Evolutionary conservation across 139 green algal species (phyloP).

Genomic region (Gonium pectorale): DNA sequence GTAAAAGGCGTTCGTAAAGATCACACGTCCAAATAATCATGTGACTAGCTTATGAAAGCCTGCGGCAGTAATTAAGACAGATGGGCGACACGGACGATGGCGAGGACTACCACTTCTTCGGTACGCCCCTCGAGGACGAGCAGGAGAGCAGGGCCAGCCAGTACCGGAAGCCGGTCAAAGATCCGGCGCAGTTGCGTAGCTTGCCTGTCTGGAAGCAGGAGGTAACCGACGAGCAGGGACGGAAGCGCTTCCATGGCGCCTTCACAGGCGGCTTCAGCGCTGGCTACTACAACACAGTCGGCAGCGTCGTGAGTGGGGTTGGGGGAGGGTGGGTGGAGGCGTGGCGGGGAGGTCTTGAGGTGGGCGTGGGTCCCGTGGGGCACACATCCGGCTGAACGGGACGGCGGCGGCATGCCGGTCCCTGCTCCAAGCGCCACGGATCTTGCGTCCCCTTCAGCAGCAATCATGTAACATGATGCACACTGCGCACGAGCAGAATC

Average conservation of each 20-base stretch:
- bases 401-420: too few species aligned
- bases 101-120: slow-evolving; percentile 80
- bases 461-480: too few species aligned
- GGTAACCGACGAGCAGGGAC: slow-evolving; percentile 84
- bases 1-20: too few species aligned
- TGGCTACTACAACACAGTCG: slow-evolving; percentile 97
- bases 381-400: too few species aligned
- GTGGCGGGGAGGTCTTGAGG: too few species aligned
- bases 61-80: neutral
- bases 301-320: slow-evolving; percentile 78
- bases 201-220: slow-evolving; percentile 79
- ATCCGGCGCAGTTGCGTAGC: slow-evolving; percentile 47
- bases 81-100: slow-evolving; percentile 25
- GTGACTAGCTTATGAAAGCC: neutral
- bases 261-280: slow-evolving; percentile 96
- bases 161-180: slow-evolving; percentile 56
- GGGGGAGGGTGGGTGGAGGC: too few species aligned
- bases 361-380: too few species aligned
- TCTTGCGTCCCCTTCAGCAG: too few species aligned
- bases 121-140: slow-evolving; percentile 77
- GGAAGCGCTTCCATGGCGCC: slow-evolving; percentile 90
- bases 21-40: too few species aligned
- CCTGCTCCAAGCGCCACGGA: too few species aligned
- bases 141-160: slow-evolving; percentile 49
- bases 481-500: too few species aligned